These are phyloP conservation scores for Beauveria asiatica DNA, from an alignment of 2,329 filamentous ascomycete genomes.

Conservation along the genomic window DNA sequence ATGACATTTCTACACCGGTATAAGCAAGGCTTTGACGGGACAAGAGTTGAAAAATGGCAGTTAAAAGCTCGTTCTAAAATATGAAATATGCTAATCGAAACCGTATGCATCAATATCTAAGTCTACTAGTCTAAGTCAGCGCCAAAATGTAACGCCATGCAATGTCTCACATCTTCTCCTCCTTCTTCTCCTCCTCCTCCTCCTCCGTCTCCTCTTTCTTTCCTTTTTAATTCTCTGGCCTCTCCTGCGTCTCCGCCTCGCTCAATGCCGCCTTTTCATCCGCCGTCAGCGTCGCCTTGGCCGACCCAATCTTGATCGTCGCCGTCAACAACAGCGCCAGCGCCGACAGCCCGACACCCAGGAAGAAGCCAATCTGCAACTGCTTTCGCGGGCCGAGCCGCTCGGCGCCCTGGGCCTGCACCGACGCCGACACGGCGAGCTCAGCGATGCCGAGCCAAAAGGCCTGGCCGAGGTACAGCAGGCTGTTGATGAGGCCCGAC, in stretches of 20 bases:
- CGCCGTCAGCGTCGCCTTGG: conserved; percentile 47
- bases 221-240: neutral
- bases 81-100: neutral
- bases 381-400: conserved; percentile 37
- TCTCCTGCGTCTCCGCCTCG: conserved; percentile 5
- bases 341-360: conserved; percentile 47
- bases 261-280: conserved; percentile 39
- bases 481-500: conserved; percentile 60
- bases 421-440: conserved; percentile 46
- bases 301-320: conserved; percentile 46
- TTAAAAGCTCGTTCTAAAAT: neutral
- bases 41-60: too few relatives aligned
- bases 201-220: neutral
- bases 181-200: neutral
- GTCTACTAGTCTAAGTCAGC: neutral
- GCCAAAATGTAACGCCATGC: neutral
- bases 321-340: conserved; percentile 44
- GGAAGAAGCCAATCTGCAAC: conserved; percentile 61
- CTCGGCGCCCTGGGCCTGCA: conserved; percentile 16
- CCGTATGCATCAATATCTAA: neutral
- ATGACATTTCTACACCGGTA: too few relatives aligned
- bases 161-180: neutral
- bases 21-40: too few relatives aligned
- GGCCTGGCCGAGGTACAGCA: conserved; percentile 64
- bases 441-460: conserved; percentile 65